Evolutionary conservation across 2,329 filamentous ascomycete genomes (phyloP), one percentile per base, ranked within the genome.

Genomic region (Phyllosticta citriasiana): DNA sequence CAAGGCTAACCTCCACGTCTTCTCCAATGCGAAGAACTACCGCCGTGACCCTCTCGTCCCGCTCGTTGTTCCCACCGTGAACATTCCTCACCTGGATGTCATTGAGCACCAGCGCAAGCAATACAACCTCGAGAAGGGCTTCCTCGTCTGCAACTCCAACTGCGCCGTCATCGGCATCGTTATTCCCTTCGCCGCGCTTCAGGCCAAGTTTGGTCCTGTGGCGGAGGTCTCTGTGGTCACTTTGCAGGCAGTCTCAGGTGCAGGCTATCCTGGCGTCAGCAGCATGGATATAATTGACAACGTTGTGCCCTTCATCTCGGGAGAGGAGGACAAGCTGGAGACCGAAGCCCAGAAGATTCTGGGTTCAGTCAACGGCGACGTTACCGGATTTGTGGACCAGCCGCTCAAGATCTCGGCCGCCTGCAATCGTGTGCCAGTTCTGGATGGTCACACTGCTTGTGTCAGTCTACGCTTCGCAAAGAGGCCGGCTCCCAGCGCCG

Each of bases 1-100:
- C 70, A 88, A 88, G 72, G 87, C 91, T 64, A 87, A 96, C 71
- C 85, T 97, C 57, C 86, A 90, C 69, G 88, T 97, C 73, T 97
- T 99, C 80, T 96, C 91, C 69, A 99, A 97, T 76, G 92, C 94
- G 57, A 97, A 97, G 78, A 97, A 97, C 83, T 91, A 96, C 82
- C 88, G 94, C 69, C 88, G 88, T 72, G 87, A 96, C 73, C 91
- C 91, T 22, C 80, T 93, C 56, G 91, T 97, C 2, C 94, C 94
- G 10, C 86, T 97, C 70, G 89, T 97, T 65, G 92, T 97, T 8
- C 94, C 94, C 1, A 96, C 91, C 22, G 92, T 97, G 74, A 97
- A 97, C 79, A 85, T 96, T 12, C 77, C 84, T 53, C 93, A 97
- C 76, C 83, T 97, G 69, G 84, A 88, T 71, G 82, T 97, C 64